A percentile compares a stretch with the other conserved stretches of the same genome.
Conservation (phyloP, 2,329 filamentous ascomycete species). For the Phyllosticta citriasiana region DNA sequence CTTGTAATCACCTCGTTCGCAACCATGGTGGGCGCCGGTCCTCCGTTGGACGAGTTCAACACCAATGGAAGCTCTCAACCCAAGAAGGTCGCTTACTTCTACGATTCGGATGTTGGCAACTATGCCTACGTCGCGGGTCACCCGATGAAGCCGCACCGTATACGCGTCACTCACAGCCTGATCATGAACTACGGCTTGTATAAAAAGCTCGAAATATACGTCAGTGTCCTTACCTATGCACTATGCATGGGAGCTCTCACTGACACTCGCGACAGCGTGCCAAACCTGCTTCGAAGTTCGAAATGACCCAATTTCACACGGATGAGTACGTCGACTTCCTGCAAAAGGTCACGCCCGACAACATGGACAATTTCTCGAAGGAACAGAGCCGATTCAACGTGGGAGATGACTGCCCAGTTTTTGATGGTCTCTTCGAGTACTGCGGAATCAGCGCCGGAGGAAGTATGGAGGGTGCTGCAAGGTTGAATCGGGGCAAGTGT, state of each 20-base stretch:
- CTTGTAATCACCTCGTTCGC: background rate
- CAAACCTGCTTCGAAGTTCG: conserved; percentile 49
- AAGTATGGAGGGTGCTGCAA: conserved; percentile 81
- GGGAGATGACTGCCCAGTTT: conserved; percentile 82
- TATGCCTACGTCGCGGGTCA: conserved; percentile 82
- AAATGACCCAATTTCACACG: conserved; percentile 63
- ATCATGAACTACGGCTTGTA: conserved; percentile 67
- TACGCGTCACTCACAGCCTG: conserved; percentile 54
- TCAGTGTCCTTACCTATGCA: conserved; percentile 26
- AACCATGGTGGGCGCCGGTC: conserved; percentile 12
- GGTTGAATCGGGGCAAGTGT: conserved; percentile 74
- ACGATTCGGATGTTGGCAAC: conserved; percentile 96
- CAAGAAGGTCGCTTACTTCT: conserved; percentile 90
- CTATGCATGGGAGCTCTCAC: background rate
- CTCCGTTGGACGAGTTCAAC: conserved; percentile 12
- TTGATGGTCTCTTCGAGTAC: conserved; percentile 91
- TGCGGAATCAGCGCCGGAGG: conserved; percentile 88
- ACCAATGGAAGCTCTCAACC: conserved; percentile 19
- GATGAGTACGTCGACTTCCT: conserved; percentile 58
- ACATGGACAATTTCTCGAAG: conserved; percentile 75
- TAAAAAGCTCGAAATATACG: conserved; percentile 64
- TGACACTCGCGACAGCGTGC: conserved; percentile 22
- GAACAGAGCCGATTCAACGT: conserved; percentile 61
- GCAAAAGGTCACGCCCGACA: conserved; percentile 38
- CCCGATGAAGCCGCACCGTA: conserved; percentile 59